Conservation (phyloP, 768 basidiomycete genomes). For the Tylopilus vinaceipallidus region DNA sequence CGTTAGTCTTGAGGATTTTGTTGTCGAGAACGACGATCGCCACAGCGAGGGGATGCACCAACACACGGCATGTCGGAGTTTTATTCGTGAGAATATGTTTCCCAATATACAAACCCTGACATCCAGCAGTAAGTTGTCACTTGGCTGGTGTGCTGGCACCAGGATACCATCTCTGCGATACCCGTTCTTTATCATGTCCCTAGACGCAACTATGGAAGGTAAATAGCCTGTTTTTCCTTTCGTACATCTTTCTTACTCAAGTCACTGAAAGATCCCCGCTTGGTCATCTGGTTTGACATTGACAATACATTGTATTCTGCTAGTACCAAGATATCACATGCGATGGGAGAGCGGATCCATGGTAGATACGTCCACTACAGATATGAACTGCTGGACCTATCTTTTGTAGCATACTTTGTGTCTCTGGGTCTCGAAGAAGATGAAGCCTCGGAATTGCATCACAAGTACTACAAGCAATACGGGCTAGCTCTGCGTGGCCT, state of each 20-base stretch:
- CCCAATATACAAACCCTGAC: slow-evolving; percentile 23
- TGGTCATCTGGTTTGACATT: slow-evolving; percentile 78
- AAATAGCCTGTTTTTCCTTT: neutral
- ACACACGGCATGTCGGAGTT: slow-evolving; percentile 25
- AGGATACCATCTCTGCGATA: slow-evolving; percentile 18
- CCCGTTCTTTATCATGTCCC: slow-evolving; percentile 27
- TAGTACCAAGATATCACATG: slow-evolving; percentile 67
- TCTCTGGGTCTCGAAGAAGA: slow-evolving; percentile 63
- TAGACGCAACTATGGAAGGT: slow-evolving; percentile 27
- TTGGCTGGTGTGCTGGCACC: neutral
- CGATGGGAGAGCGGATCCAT: slow-evolving; percentile 79
- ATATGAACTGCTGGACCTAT: neutral
- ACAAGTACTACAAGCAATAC: slow-evolving; percentile 74
- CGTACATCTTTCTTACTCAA: slow-evolving; percentile 4
- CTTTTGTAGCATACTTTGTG: slow-evolving; percentile 65
- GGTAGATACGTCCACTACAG: slow-evolving; percentile 38
- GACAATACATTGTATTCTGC: slow-evolving; percentile 88
- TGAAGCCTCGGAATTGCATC: slow-evolving; percentile 67
- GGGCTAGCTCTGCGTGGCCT: slow-evolving; percentile 82
- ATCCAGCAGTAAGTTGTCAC: neutral
- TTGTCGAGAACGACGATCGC: slow-evolving; percentile 30
- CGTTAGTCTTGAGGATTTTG: slow-evolving; percentile 44
- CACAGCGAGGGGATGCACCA: slow-evolving; percentile 13
- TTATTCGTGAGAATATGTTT: slow-evolving; percentile 21
- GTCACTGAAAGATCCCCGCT: slow-evolving; percentile 46